Percentiles rank a stretch among this genome's conserved stretches.
Evolutionary conservation across 2,329 filamentous ascomycete genomes (phyloP).

Genomic region (Pleurostoma richardsiae): DNA sequence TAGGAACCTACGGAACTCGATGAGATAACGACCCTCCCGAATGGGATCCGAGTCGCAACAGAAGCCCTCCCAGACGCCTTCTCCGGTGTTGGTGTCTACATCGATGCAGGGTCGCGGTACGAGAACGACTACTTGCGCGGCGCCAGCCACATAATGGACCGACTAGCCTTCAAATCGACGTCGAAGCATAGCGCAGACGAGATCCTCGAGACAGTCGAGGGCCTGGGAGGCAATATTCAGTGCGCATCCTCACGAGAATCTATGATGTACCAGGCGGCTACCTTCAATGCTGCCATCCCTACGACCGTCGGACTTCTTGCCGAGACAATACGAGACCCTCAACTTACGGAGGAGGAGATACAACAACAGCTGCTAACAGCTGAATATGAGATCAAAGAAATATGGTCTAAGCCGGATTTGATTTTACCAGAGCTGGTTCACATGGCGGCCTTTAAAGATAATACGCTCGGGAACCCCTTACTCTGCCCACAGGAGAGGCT

Average conservation of each 20-base stretch:
- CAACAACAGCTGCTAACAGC: constrained; percentile 83
- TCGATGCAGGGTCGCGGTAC: constrained; percentile 92
- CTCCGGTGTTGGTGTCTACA: constrained; percentile 89
- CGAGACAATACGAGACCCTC: constrained; percentile 85
- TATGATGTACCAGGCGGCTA: constrained; percentile 98
- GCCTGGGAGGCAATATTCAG: constrained; percentile 90
- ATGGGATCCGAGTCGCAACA: constrained; percentile 90
- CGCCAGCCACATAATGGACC: constrained; percentile 93
- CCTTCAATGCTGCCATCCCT: constrained; percentile 89
- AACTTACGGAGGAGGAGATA: constrained; percentile 83
- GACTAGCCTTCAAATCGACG: constrained; percentile 91
- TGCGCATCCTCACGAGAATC: constrained; percentile 93
- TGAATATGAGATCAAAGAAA: constrained; percentile 92
- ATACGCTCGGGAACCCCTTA: constrained; percentile 90
- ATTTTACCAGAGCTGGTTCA: constrained; percentile 94
- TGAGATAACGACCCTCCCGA: constrained; percentile 79
- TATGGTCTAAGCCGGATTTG: constrained; percentile 95
- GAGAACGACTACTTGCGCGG: constrained; percentile 81
- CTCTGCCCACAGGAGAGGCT: constrained; percentile 85
- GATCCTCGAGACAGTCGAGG: constrained; percentile 84
- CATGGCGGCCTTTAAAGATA: constrained; percentile 91
- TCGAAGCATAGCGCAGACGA: constrained; percentile 66
- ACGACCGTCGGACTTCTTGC: constrained; percentile 79
- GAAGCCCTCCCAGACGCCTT: constrained; percentile 94
- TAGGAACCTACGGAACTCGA: constrained; percentile 85